Percentiles rank a stretch among this genome's conserved stretches.
These are phyloP conservation scores for Fraxinus albicans DNA, from an alignment of 305 asterid genomes.

Conservation along the genomic window DNA sequence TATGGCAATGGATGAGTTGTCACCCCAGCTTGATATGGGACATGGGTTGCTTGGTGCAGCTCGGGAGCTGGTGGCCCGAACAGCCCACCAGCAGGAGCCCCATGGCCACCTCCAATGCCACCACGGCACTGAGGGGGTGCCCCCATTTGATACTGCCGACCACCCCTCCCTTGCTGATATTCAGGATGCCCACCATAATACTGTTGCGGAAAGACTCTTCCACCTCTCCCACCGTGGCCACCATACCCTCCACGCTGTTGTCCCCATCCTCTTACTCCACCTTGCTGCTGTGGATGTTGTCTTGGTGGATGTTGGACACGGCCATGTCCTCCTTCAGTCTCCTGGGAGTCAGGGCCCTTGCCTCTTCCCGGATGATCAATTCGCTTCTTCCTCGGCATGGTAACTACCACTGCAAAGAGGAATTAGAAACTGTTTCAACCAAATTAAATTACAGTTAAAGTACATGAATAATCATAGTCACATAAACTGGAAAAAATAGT, in stretches of 20 bases:
- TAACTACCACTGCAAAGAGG: slow-evolving; percentile 34
- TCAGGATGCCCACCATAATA: slow-evolving; percentile 57
- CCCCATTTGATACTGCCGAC: slow-evolving; percentile 64
- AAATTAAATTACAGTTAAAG: background rate
- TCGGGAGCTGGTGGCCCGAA: slow-evolving; percentile 79
- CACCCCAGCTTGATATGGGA: slow-evolving; percentile 50
- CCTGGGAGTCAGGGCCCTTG: slow-evolving; percentile 63
- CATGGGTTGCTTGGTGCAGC: slow-evolving; percentile 95
- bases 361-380: slow-evolving; percentile 57
- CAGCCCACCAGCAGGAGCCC: slow-evolving; percentile 70
- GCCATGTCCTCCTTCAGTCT: slow-evolving; percentile 58
- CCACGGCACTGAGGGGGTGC: slow-evolving; percentile 52
- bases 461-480: background rate
- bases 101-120: slow-evolving; percentile 57
- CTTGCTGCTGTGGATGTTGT: slow-evolving; percentile 51
- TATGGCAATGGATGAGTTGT: slow-evolving; percentile 38
- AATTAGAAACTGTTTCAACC: background rate
- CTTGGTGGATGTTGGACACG: slow-evolving; percentile 46
- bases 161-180: slow-evolving; percentile 55
- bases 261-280: slow-evolving; percentile 51
- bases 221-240: slow-evolving; percentile 58
- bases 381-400: slow-evolving; percentile 76
- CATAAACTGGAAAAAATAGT: background rate
- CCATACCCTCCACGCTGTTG: slow-evolving; percentile 74
- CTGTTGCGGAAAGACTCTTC: slow-evolving; percentile 62